These are phyloP conservation scores for Nakazawaea wickerhamii DNA, from an alignment of 805 yeast genomes.

Conservation along the genomic window DNA sequence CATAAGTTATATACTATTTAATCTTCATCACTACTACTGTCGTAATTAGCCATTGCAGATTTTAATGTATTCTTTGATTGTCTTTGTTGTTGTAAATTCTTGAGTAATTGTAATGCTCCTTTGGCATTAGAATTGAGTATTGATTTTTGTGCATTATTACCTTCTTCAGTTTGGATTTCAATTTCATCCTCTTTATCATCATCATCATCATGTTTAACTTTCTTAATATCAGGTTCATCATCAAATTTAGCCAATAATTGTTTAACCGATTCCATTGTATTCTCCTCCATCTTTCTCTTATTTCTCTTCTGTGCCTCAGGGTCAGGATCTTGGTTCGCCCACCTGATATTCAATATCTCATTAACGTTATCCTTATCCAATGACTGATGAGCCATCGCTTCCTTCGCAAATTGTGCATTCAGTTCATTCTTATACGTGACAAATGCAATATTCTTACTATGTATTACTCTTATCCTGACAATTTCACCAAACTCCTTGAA, in stretches of 20 bases:
- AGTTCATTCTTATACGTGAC: constrained; percentile 62
- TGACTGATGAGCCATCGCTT: constrained; percentile 86
- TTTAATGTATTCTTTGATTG: constrained; percentile 3
- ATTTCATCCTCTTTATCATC: constrained; percentile 24
- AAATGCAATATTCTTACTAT: constrained; percentile 68
- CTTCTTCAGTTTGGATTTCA: constrained; percentile 12
- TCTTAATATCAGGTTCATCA: constrained; percentile 21
- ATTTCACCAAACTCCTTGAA: constrained; percentile 77
- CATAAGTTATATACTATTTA: constrained; percentile 27
- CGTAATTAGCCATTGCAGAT: constrained; percentile 3
- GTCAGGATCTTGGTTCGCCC: constrained; percentile 91
- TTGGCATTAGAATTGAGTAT: not conserved
- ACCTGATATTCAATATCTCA: constrained; percentile 65
- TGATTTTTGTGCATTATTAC: not conserved
- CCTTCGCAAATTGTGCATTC: constrained; percentile 92
- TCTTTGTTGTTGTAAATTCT: not conserved
- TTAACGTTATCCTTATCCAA: constrained; percentile 42
- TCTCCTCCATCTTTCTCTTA: constrained; percentile 43
- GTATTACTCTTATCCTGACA: constrained; percentile 57
- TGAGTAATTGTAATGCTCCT: constrained; percentile 1
- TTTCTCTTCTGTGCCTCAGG: constrained; percentile 53
- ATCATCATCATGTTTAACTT: constrained; percentile 18
- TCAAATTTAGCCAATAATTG: constrained; percentile 32
- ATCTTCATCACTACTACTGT: constrained; percentile 11
- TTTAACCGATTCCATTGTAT: constrained; percentile 49